A percentile compares a stretch with the other conserved stretches of the same genome.
These are phyloP conservation scores for Cryptomeria japonica DNA, from an alignment of 75 land plant genomes.

Conservation along the genomic window DNA sequence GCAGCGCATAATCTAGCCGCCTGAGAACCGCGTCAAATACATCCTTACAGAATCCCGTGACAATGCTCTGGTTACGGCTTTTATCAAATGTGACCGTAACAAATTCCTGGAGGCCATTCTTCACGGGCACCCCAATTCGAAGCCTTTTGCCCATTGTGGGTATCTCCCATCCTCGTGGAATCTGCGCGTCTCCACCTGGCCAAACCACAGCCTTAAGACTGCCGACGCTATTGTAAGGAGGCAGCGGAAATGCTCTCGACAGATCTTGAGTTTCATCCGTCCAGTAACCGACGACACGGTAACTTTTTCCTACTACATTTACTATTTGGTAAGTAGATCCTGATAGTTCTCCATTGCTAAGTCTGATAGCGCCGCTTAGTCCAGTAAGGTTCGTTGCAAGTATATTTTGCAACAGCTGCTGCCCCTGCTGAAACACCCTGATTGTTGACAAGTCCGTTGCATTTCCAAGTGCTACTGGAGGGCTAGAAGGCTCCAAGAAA, in stretches of 20 bases:
- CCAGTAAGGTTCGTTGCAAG: not conserved
- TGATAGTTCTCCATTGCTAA: conserved; percentile 6
- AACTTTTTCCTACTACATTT: conserved; percentile 29
- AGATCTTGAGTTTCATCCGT: not conserved
- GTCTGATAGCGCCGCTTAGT: not conserved
- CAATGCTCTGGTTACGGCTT: conserved; percentile 2
- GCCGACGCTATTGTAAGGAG: not conserved
- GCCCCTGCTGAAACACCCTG: not conserved
- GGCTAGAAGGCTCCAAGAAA: not conserved
- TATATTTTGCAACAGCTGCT: not conserved
- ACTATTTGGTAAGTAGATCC: conserved; percentile 23
- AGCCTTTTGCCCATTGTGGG: conserved; percentile 29
- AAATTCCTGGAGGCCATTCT: conserved; percentile 29
- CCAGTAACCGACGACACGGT: conserved; percentile 31
- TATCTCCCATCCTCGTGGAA: conserved; percentile 34
- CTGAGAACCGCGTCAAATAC: conserved; percentile 30
- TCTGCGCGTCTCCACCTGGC: conserved; percentile 28
- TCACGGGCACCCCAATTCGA: conserved; percentile 33
- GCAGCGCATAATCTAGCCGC: conserved; percentile 27
- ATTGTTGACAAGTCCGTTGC: no score
- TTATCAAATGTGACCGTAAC: conserved; percentile 13
- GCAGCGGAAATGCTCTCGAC: not conserved
- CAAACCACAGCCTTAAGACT: conserved; percentile 21
- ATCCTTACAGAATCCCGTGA: conserved; percentile 37
- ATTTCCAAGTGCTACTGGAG: not conserved